These are phyloP conservation scores for Phoma sp. DNA, from an alignment of 2,329 filamentous ascomycete genomes.

Conservation along the genomic window DNA sequence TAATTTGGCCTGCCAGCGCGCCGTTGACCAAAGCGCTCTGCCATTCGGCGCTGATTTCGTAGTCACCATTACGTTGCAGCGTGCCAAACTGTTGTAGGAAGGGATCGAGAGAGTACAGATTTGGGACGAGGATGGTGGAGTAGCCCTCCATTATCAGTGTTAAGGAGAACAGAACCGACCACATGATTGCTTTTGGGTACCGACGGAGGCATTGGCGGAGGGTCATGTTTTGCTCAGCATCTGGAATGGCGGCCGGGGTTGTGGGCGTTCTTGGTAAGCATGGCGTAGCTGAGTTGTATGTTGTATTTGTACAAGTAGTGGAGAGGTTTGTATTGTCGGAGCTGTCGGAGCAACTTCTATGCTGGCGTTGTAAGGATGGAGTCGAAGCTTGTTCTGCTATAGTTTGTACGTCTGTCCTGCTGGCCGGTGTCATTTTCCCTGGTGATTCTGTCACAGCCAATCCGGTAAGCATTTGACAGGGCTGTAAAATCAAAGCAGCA, in stretches of 20 bases:
- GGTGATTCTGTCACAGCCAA: not conserved
- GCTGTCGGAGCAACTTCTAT: not conserved
- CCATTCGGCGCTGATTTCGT: slow-evolving; percentile 51
- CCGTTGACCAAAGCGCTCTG: slow-evolving; percentile 53
- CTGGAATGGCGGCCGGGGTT: not conserved
- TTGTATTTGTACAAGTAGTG: not conserved
- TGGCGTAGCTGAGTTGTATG: slow-evolving; percentile 5
- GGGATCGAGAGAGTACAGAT: slow-evolving; percentile 65
- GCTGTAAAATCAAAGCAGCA: not conserved
- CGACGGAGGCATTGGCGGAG: slow-evolving; percentile 75
- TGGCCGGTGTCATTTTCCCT: not conserved
- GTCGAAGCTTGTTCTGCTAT: not conserved
- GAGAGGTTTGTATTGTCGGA: not conserved
- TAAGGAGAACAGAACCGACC: slow-evolving; percentile 81
- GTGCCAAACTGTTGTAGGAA: slow-evolving; percentile 49
- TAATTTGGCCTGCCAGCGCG: slow-evolving; percentile 48
- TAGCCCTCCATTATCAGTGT: slow-evolving; percentile 90
- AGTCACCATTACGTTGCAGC: slow-evolving; percentile 26
- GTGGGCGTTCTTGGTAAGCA: not conserved
- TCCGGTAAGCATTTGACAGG: not conserved
- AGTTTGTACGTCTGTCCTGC: not conserved
- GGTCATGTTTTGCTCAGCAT: slow-evolving; percentile 36
- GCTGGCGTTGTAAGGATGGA: not conserved
- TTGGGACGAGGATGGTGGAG: slow-evolving; percentile 78
- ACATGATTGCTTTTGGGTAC: slow-evolving; percentile 85